Base-by-base conservation (phyloP, 345 rosid genomes). In the Erucastrum elatum region DNA sequence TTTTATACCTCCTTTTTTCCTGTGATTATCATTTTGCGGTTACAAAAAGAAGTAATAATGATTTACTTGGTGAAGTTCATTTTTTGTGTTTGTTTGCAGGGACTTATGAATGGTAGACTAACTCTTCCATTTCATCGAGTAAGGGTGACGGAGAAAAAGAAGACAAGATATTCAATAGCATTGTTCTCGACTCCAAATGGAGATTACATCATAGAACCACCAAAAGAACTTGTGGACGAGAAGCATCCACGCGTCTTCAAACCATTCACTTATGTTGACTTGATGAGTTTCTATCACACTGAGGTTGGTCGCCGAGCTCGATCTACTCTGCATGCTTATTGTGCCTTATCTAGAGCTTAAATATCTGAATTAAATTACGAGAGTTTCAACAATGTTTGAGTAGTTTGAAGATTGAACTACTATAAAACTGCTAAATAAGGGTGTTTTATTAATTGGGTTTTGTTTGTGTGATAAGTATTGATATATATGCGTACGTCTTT, bases 161-260 rank as follows among this genome's bases (percentile, higher is more conserved):
- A 15, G 49, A 76, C 68, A 8, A 59, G 74, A 68, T 76, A 76
- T 64, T 16, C 74, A 8, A 16, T 53, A 59, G 74, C 34, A 29
- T 12, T 68, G 13, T 76, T 76, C 68, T 10, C 74, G 11, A 8
- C 6, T 59, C 79, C 79, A 8, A 68, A 44, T 21, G 2, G 1
- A 0, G 51, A 27, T 59, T 59, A 37, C 8, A 44, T 60, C 26
- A 31, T 76, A 0, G 74, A 76, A 4, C 0, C 79, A 68, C 74
- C 79, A 41, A 44, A 68, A 17, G 74, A 76, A 33, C 62, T 76
- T 76, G 68, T 76, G 33, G 79, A 76, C 27, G 79, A 68, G 7
- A 44, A 68, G 5, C 67, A 76, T 68, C 79, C 79, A 44, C 79
- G 73, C 41, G 4, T 39, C 26, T 76, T 67, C 49, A 30, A 12